Percentiles rank a stretch among this genome's conserved stretches.
phyloP scores from a whole-genome alignment of 805 yeast species.

The Candida nonsorbophila region DNA sequence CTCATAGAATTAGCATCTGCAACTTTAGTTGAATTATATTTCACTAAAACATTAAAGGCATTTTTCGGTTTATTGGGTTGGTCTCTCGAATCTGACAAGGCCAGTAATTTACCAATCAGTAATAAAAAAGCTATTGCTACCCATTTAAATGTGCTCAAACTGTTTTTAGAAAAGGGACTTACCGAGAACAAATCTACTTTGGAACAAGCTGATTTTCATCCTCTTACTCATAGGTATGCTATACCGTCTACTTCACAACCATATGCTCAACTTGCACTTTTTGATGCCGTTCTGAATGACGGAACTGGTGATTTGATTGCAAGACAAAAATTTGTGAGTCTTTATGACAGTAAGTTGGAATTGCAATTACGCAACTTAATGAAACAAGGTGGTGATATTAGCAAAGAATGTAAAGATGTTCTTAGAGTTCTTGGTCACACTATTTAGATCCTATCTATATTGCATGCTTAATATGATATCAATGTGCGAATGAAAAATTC shows the following conservation, averaged over 20 bases:
- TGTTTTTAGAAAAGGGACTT: slow-evolving; percentile 42
- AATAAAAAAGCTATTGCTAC: slow-evolving; percentile 30
- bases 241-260: slow-evolving; percentile 57
- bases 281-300: too few species aligned
- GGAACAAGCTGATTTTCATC: slow-evolving; percentile 28
- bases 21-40: slow-evolving; percentile 55
- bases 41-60: slow-evolving; percentile 64
- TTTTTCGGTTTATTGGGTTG: slow-evolving; percentile 72
- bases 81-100: slow-evolving; percentile 44
- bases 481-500: too few species aligned
- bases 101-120: slow-evolving; percentile 9
- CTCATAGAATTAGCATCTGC: slow-evolving; percentile 52
- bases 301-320: too few species aligned
- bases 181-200: slow-evolving; percentile 10
- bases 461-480: too few species aligned
- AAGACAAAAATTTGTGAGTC: too few species aligned
- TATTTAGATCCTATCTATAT: too few species aligned
- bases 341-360: too few species aligned
- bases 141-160: slow-evolving; percentile 39
- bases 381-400: too few species aligned
- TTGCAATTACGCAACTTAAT: too few species aligned
- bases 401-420: too few species aligned
- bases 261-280: slow-evolving; percentile 57
- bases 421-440: too few species aligned
- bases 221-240: slow-evolving; percentile 47